A percentile compares a stretch with the other conserved stretches of the same genome.
phyloP scores from a whole-genome alignment of 768 basidiomycete species.

The Pisolithus albus region DNA sequence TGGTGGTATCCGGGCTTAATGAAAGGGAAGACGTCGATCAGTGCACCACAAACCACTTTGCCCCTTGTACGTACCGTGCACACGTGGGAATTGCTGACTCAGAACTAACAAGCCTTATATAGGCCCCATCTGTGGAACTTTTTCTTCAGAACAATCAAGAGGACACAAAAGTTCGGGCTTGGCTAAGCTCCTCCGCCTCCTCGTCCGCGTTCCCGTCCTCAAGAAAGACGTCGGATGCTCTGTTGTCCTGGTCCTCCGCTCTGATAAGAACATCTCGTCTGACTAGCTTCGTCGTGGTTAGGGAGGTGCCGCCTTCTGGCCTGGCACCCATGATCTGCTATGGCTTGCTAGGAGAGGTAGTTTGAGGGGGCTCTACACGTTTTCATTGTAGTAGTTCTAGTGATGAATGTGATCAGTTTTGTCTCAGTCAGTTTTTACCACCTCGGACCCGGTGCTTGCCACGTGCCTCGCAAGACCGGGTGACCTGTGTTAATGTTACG shows the following conservation, averaged over 20 bases:
- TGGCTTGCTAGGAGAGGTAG: slow-evolving; percentile 31
- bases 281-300: slow-evolving; percentile 37
- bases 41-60: no score
- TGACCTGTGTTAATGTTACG: no score
- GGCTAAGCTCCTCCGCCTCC: slow-evolving; percentile 77
- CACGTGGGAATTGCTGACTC: slow-evolving; percentile 40
- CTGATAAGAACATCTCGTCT: slow-evolving; percentile 32
- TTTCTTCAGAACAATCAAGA: slow-evolving; percentile 59
- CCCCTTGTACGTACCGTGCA: background rate
- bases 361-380: slow-evolving; percentile 31
- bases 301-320: slow-evolving; percentile 62
- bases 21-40: no score
- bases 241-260: slow-evolving; percentile 28
- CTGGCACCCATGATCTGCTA: slow-evolving; percentile 59
- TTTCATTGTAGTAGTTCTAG: background rate
- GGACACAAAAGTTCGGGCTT: slow-evolving; percentile 93
- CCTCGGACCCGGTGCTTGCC: background rate
- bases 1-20: no score
- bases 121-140: background rate
- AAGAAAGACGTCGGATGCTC: slow-evolving; percentile 46
- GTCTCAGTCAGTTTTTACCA: no score
- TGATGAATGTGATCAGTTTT: background rate
- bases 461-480: background rate
- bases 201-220: slow-evolving; percentile 94
- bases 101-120: slow-evolving; percentile 23